These are phyloP conservation scores for Auricularia heimuer DNA, from an alignment of 768 basidiomycete species.

Conservation along the genomic window DNA sequence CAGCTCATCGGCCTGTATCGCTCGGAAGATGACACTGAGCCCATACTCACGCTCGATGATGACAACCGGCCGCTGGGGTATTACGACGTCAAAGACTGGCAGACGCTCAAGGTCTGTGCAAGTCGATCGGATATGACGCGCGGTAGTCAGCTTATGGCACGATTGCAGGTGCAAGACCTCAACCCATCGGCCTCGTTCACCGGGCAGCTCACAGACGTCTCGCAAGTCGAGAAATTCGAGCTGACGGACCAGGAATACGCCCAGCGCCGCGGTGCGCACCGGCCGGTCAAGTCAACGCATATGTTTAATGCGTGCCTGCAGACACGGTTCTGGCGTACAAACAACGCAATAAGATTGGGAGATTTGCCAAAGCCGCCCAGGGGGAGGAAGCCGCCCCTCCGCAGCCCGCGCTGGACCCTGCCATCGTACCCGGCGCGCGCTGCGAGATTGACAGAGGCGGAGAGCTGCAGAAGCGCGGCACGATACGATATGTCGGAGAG, in stretches of 20 bases:
- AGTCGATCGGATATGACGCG: background rate
- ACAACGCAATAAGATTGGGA: slow-evolving; percentile 75
- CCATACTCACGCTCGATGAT: slow-evolving; percentile 49
- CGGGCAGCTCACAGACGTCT: slow-evolving; percentile 77
- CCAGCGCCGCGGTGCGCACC: slow-evolving; percentile 53
- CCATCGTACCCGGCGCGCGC: slow-evolving; percentile 57
- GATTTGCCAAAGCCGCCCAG: slow-evolving; percentile 52
- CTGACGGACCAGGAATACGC: slow-evolving; percentile 75
- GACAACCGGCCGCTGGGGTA: slow-evolving; percentile 59
- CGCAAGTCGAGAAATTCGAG: slow-evolving; percentile 89
- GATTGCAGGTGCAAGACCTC: slow-evolving; percentile 53
- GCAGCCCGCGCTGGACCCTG: slow-evolving; percentile 24
- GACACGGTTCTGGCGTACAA: slow-evolving; percentile 89
- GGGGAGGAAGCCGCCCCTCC: slow-evolving; percentile 18
- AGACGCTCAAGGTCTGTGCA: slow-evolving; percentile 66
- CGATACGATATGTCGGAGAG: slow-evolving; percentile 73
- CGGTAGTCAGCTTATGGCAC: slow-evolving; percentile 4
- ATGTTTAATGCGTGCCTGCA: slow-evolving; percentile 20
- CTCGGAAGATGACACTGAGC: slow-evolving; percentile 38
- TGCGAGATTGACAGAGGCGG: slow-evolving; percentile 75
- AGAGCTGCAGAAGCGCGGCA: slow-evolving; percentile 66
- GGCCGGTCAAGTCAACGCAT: background rate
- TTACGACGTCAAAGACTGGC: slow-evolving; percentile 66
- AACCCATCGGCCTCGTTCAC: slow-evolving; percentile 65
- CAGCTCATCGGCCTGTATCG: slow-evolving; percentile 60